phyloP scores from a whole-genome alignment of 2,329 filamentous ascomycete species.

The Neocucurbitaria cava region DNA sequence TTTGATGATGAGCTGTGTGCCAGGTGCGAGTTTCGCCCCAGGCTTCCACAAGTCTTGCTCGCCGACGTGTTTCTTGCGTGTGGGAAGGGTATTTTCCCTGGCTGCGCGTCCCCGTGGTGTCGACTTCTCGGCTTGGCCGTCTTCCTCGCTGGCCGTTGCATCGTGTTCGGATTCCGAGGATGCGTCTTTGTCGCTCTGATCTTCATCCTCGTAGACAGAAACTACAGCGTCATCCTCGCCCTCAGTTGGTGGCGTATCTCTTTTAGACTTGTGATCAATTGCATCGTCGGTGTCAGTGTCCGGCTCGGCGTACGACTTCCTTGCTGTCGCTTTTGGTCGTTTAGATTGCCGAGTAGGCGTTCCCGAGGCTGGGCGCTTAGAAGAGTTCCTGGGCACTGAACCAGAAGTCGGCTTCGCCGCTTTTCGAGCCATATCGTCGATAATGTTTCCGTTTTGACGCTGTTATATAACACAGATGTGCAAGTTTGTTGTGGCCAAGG shows the following conservation, averaged over 20 bases:
- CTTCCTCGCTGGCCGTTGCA: slow-evolving; percentile 37
- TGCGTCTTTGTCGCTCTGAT: slow-evolving; percentile 41
- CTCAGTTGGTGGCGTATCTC: slow-evolving; percentile 33
- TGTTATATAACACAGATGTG: background rate
- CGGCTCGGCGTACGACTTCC: slow-evolving; percentile 45
- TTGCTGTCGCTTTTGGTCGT: slow-evolving; percentile 40
- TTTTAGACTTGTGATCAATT: slow-evolving; percentile 25
- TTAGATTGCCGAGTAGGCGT: slow-evolving; percentile 44
- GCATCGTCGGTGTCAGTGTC: slow-evolving; percentile 30
- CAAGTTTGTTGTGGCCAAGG: slow-evolving; percentile 2
- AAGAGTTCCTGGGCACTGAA: slow-evolving; percentile 36
- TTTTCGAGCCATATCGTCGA: slow-evolving; percentile 40
- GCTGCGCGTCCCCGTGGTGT: slow-evolving; percentile 23
- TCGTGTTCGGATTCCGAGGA: slow-evolving; percentile 44
- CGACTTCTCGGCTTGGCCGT: slow-evolving; percentile 34
- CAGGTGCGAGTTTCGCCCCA: slow-evolving; percentile 64
- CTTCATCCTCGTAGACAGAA: slow-evolving; percentile 55
- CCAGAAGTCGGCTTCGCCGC: slow-evolving; percentile 20
- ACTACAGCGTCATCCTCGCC: slow-evolving; percentile 42
- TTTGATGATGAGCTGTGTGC: slow-evolving; percentile 67
- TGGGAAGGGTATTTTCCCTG: slow-evolving; percentile 27
- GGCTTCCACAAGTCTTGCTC: slow-evolving; percentile 63
- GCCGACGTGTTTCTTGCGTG: slow-evolving; percentile 37
- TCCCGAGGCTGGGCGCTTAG: slow-evolving; percentile 44
- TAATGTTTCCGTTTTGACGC: background rate